Evolutionary conservation across 305 asterid genomes (phyloP).

Genomic region (Nicotiana rustica): DNA sequence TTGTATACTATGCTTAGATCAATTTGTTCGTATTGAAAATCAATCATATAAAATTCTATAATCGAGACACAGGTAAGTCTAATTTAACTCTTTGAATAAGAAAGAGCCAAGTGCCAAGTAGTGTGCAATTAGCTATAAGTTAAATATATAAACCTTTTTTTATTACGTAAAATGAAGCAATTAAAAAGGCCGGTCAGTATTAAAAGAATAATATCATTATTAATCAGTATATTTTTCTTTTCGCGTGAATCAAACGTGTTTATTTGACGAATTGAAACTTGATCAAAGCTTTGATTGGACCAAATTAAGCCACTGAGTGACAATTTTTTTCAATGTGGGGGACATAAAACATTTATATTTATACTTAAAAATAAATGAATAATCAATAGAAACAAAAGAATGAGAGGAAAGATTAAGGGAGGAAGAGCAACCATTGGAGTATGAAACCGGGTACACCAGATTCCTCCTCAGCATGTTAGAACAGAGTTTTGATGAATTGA

Average conservation of each 20-base stretch:
- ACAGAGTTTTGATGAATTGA: neutral
- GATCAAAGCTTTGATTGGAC: neutral
- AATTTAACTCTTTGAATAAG: too few species aligned
- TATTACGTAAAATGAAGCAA: neutral
- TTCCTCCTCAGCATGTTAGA: slow-evolving; percentile 28
- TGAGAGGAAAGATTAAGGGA: neutral
- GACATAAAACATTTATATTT: neutral
- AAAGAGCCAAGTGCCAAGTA: too few species aligned
- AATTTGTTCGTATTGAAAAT: neutral
- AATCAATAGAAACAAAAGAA: neutral
- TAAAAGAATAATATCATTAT: too few species aligned
- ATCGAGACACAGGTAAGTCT: neutral
- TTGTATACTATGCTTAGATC: neutral
- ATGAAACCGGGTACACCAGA: slow-evolving; percentile 40
- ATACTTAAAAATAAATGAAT: neutral
- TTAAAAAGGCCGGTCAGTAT: too few species aligned
- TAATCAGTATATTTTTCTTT: neutral
- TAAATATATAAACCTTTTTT: neutral
- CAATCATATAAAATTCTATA: neutral
- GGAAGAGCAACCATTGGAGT: neutral
- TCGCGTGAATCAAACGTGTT: neutral
- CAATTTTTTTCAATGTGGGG: neutral
- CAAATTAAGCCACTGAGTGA: neutral
- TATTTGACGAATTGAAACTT: neutral
- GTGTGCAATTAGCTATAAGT: too few species aligned